phyloP scores from a whole-genome alignment of 2,329 filamentous ascomycete genomes.

The Escovopsis sp. region DNA sequence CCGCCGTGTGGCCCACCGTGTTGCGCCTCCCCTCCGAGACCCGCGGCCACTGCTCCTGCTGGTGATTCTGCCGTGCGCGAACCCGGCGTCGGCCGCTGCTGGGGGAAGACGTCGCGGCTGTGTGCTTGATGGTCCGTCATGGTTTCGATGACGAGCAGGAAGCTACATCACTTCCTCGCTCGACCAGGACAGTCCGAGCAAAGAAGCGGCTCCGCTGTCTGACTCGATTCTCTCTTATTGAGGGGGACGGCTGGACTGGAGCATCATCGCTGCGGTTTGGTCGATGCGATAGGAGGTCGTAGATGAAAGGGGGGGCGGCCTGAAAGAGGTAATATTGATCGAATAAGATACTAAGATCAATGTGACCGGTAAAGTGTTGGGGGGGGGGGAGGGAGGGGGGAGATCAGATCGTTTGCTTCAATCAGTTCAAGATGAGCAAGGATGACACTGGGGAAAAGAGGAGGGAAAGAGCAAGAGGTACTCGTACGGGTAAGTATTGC shows the following conservation, averaged over 20 bases:
- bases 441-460: no score
- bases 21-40: neutral
- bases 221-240: neutral
- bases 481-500: no score
- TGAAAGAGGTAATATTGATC: no score
- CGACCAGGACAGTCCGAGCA: neutral
- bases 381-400: no score
- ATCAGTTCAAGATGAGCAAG: no score
- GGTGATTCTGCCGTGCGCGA: conserved; percentile 5
- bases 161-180: conserved; percentile 7
- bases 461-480: no score
- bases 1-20: conserved; percentile 6
- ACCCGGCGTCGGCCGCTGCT: conserved; percentile 1
- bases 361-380: no score
- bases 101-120: neutral
- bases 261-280: neutral
- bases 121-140: conserved; percentile 9
- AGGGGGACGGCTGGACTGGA: neutral
- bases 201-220: neutral
- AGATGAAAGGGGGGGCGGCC: neutral
- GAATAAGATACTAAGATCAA: no score
- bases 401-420: no score
- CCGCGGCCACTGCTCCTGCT: neutral
- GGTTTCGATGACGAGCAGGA: conserved; percentile 3
- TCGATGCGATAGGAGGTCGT: neutral